Evolutionary conservation across 345 rosid species (phyloP).

Genomic region (Lumnitzera littorea): DNA sequence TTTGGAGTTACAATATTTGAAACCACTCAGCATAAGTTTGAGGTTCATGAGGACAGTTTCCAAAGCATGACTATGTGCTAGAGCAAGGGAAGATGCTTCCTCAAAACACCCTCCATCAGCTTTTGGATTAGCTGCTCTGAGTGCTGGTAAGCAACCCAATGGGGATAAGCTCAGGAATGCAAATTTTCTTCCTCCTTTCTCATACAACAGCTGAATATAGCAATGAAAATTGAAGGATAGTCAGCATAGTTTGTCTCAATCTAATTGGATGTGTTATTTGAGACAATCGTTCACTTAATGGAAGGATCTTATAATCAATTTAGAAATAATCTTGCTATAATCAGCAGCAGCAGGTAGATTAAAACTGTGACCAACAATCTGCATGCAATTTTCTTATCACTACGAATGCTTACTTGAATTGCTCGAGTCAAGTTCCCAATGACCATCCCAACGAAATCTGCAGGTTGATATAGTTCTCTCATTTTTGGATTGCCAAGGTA

Average conservation of each 20-base stretch:
- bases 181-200: conserved; percentile 47
- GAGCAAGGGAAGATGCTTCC: conserved; percentile 36
- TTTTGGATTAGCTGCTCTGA: conserved; percentile 30
- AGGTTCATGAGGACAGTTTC: conserved; percentile 25
- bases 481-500: conserved; percentile 27
- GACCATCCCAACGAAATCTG: conserved; percentile 36
- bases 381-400: background rate
- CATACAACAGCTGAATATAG: conserved; percentile 22
- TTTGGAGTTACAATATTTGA: conserved; percentile 38
- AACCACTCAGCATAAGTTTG: conserved; percentile 18
- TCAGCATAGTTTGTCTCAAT: background rate
- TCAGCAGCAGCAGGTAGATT: no score
- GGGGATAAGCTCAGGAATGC: conserved; percentile 39
- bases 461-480: conserved; percentile 26
- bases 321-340: no score
- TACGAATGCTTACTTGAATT: conserved; percentile 27
- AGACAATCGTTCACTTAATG: background rate
- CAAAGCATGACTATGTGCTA: conserved; percentile 37
- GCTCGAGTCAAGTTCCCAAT: conserved; percentile 42
- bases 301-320: no score
- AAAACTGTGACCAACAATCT: no score
- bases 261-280: background rate
- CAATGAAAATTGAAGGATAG: background rate
- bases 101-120: conserved; percentile 35
- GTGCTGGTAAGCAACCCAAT: conserved; percentile 39